Conservation (phyloP, 2,329 filamentous ascomycete species). For the Verticillium zaregamsianum region DNA sequence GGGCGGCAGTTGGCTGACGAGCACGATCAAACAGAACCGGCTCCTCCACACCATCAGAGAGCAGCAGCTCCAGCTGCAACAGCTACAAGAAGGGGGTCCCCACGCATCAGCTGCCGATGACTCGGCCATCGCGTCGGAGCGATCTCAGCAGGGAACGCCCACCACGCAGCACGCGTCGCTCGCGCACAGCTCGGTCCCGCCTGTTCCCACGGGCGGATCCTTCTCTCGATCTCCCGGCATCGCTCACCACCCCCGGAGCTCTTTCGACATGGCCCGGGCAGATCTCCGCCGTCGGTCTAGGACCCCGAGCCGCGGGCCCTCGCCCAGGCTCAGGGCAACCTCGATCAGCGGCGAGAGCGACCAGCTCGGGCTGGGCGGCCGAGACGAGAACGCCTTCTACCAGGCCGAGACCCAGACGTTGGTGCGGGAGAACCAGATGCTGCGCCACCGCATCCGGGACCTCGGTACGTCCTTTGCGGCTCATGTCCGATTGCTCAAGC, state of each 20-base stretch:
- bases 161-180: conserved; percentile 29
- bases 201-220: conserved; percentile 34
- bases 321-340: conserved; percentile 52
- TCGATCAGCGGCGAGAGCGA: conserved; percentile 60
- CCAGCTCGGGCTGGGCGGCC: conserved; percentile 52
- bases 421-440: conserved; percentile 77
- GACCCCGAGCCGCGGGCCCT: conserved; percentile 54
- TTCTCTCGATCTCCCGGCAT: conserved; percentile 48
- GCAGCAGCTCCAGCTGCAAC: conserved; percentile 67
- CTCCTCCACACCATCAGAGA: conserved; percentile 72
- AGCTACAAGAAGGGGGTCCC: conserved; percentile 45
- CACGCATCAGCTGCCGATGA: conserved; percentile 44
- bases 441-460: conserved; percentile 69
- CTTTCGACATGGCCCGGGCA: conserved; percentile 54
- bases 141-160: conserved; percentile 31
- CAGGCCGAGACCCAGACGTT: conserved; percentile 78
- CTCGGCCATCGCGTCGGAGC: conserved; percentile 40
- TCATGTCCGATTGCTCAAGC: not conserved
- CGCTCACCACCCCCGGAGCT: conserved; percentile 48
- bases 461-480: conserved; percentile 48
- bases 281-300: conserved; percentile 54
- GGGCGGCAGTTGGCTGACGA: not conserved
- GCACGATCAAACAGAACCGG: conserved; percentile 53
- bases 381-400: conserved; percentile 75
- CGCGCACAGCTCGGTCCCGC: conserved; percentile 34